Evolutionary conservation across 169 alveolate genomes (phyloP), one percentile per base, ranked within the genome.

Genomic region (Plasmodium billcollinsi): DNA sequence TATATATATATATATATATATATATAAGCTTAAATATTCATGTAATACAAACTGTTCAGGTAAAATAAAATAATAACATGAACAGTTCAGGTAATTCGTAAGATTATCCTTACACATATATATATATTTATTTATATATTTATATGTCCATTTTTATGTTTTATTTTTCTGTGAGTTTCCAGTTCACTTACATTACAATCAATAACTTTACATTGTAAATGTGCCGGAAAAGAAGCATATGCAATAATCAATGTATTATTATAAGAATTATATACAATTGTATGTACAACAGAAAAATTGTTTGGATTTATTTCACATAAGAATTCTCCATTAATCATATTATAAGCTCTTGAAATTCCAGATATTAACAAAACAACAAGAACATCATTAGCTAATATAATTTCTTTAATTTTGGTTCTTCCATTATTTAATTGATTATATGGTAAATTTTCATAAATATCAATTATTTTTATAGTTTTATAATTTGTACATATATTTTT

Each of bases 201-300:
- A 24, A 89, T 92, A 47, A 94, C 95, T 83, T 94, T 94, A 72
- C 96, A 94, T 67, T 91, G 95, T 26, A 94, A 67, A 72, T 94
- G 96, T 12, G 95, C 93, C 12, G 96, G 96, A 59, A 94, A 71
- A 52, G 94, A 69, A 6, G 96, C 91, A 70, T 94, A 94, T 9
- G 96, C 96, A 24, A 94, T 92, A 4, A 94, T 94, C 86, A 94
- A 59, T 21, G 96, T 94, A n/a, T 92, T 70, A 72, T 94, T 94
- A 39, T 88, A 65, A 20, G 94, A 33, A 47, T 94, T 94, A 63
- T 94, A 88, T 9, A 94, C 96, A 66, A 94, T 70, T 0, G 96
- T 94, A 71, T 94, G 96, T 4, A 94, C 96, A 39, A 90, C 95
- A 29, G 86, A 88, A 91, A 33, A 33, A 20, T 52, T 72, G 76